Evolutionary conservation across 1,284 basidiomycete genomes (phyloP).

Genomic region (Ceratobasidium sp.): DNA sequence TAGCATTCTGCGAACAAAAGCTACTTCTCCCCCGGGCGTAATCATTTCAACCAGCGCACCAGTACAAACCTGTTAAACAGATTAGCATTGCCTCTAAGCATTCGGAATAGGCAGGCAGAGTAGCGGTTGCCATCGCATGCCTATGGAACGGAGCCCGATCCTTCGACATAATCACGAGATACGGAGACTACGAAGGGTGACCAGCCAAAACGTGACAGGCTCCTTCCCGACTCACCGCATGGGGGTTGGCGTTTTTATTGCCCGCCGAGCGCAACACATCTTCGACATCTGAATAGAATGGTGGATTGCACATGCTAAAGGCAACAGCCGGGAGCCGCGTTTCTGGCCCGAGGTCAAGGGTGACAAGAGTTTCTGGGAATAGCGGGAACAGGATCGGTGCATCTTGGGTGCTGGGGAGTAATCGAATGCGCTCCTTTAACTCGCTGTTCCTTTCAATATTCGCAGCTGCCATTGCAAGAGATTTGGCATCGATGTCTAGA

Average conservation of each 20-base stretch:
- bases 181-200: conserved; percentile 10
- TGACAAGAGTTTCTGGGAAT: conserved; percentile 42
- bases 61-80: conserved; percentile 68
- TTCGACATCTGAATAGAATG: conserved; percentile 78
- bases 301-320: conserved; percentile 95
- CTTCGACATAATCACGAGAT: neutral
- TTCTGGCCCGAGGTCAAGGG: neutral
- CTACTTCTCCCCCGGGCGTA: conserved; percentile 81
- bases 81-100: neutral
- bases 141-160: no score
- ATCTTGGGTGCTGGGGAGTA: conserved; percentile 53
- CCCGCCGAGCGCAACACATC: conserved; percentile 70
- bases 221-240: conserved; percentile 59
- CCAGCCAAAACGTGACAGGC: neutral
- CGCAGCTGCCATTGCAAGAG: conserved; percentile 58
- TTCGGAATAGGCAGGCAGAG: neutral
- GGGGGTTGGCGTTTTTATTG: conserved; percentile 67
- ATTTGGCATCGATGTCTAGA: conserved; percentile 71
- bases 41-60: conserved; percentile 87
- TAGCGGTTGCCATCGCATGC: neutral
- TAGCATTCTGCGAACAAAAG: conserved; percentile 81
- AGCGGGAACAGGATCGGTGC: conserved; percentile 62
- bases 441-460: conserved; percentile 63
- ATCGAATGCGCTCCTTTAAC: conserved; percentile 58
- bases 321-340: conserved; percentile 54